A percentile compares a stretch with the other conserved stretches of the same genome.
phyloP scores from a whole-genome alignment of 257 asterid species.

The Rauvolfia tetraphylla region DNA sequence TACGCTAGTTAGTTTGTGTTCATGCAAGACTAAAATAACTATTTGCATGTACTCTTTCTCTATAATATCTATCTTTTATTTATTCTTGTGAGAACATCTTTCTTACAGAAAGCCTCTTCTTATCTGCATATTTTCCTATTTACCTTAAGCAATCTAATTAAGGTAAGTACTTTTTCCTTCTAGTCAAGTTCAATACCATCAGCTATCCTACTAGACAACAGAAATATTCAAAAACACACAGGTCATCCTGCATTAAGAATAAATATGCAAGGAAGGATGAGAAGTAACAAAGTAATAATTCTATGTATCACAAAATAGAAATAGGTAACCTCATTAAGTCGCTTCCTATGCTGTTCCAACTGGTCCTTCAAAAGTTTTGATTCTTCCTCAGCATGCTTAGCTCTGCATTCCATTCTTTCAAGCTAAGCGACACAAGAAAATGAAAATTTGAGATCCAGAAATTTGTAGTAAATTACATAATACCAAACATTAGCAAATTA shows the following conservation, averaged over 20 bases:
- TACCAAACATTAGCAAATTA: background rate
- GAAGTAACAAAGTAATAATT: background rate
- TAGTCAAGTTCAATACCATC: background rate
- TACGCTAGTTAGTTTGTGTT: background rate
- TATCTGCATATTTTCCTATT: background rate
- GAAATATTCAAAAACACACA: background rate
- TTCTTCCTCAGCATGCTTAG: constrained; percentile 80
- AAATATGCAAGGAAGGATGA: background rate
- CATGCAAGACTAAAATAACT: background rate
- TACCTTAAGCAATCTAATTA: background rate
- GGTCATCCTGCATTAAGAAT: background rate
- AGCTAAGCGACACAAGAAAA: constrained; percentile 47
- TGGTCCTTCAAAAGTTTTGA: constrained; percentile 59
- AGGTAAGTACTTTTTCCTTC: background rate
- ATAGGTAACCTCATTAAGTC: constrained; percentile 57
- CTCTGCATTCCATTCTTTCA: constrained; percentile 82
- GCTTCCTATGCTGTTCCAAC: constrained; percentile 56
- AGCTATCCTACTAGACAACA: background rate
- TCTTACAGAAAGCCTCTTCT: background rate
- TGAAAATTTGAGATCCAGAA: constrained; percentile 19
- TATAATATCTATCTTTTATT: background rate
- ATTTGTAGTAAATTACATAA: background rate
- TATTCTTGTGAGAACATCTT: background rate
- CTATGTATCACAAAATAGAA: constrained; percentile 3
- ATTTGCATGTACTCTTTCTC: background rate